Evolutionary conservation across 441 rosid genomes (phyloP).

Genomic region (Kokia cookei): DNA sequence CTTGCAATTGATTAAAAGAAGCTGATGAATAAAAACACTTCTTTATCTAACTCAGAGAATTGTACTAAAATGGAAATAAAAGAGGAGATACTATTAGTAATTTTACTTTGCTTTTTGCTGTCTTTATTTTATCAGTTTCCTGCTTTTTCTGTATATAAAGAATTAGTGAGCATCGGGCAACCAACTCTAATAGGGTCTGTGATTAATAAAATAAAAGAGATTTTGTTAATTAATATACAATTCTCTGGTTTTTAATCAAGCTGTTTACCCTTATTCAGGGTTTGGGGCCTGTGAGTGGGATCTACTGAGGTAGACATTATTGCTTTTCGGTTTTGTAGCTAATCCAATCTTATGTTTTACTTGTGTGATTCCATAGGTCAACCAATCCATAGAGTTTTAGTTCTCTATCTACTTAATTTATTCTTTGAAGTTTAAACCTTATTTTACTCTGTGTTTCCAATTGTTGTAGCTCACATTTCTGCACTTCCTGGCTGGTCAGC

Average conservation of each 20-base stretch:
- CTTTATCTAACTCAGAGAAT: neutral
- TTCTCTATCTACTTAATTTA: neutral
- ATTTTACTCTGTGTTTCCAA: neutral
- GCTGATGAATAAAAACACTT: neutral
- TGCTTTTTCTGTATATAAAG: neutral
- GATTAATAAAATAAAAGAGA: neutral
- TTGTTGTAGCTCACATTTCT: constrained; percentile 10
- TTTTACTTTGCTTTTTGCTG: neutral
- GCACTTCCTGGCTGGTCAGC: constrained; percentile 34
- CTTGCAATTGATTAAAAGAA: neutral
- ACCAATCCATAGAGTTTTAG: neutral
- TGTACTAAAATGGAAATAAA: neutral
- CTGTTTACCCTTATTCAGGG: neutral
- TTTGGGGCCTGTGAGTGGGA: neutral
- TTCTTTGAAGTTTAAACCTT: neutral
- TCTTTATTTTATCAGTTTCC: neutral
- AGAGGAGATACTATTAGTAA: neutral
- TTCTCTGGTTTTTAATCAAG: neutral
- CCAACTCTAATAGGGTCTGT: neutral
- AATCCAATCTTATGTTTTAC: neutral
- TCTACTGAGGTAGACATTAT: neutral
- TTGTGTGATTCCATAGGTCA: neutral
- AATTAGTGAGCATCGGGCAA: neutral
- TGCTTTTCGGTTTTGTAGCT: neutral
- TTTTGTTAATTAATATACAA: neutral